These are phyloP conservation scores for Aspergillus cejpii DNA, from an alignment of 2,329 filamentous ascomycete genomes.

Conservation along the genomic window DNA sequence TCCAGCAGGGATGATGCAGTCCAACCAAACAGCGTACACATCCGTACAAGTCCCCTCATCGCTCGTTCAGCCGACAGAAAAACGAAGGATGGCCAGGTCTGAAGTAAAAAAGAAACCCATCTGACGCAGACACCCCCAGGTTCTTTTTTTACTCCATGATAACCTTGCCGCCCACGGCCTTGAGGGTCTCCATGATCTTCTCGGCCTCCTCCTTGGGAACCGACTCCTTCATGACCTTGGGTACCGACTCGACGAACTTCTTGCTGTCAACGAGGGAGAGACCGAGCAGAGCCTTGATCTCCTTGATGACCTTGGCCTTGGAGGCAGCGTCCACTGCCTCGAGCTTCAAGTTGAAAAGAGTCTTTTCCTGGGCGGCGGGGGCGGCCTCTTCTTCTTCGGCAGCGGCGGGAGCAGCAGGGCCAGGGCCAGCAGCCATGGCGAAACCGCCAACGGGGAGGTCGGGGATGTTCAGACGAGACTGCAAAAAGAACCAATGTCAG, in stretches of 20 bases:
- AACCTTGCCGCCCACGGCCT: constrained; percentile 83
- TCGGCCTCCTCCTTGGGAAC: constrained; percentile 98
- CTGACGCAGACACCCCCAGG: constrained; percentile 8
- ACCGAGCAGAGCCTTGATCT: constrained; percentile 93
- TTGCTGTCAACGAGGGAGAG: constrained; percentile 97
- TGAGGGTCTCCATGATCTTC: constrained; percentile 94
- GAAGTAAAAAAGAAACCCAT: constrained; percentile 7
- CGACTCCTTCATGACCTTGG: constrained; percentile 98
- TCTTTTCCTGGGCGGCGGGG: constrained; percentile 85
- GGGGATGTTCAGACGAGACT: constrained; percentile 95
- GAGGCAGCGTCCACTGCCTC: constrained; percentile 76
- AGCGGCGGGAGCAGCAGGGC: constrained; percentile 54
- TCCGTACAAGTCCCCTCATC: constrained; percentile 7
- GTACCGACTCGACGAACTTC: constrained; percentile 98
- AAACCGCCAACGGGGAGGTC: constrained; percentile 94
- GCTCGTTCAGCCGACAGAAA: constrained; percentile 7
- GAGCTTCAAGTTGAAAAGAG: constrained; percentile 93
- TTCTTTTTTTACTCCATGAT: constrained; percentile 69
- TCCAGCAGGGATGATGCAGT: constrained; percentile 21
- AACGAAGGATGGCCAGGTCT: constrained; percentile 4
- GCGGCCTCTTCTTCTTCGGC: constrained; percentile 78
- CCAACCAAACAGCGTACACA: constrained; percentile 17
- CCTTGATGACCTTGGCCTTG: constrained; percentile 99
- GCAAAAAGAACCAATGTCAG: constrained; percentile 10
- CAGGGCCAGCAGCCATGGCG: constrained; percentile 59